These are phyloP conservation scores for Colletotrichum somersetense DNA, from an alignment of 2,329 filamentous ascomycete species.

Conservation along the genomic window DNA sequence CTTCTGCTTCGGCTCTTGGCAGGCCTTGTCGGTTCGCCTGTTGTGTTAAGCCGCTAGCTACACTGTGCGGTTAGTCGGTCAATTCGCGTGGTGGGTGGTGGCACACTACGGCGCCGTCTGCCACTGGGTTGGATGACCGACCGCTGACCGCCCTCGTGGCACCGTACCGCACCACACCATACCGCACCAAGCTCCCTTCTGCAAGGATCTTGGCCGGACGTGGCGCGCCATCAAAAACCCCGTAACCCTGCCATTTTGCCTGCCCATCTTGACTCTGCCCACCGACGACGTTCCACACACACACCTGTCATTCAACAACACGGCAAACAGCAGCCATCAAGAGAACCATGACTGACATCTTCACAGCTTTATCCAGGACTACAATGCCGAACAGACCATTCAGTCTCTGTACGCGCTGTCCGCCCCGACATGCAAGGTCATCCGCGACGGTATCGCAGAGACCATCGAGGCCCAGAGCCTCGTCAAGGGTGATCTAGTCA, in stretches of 20 bases:
- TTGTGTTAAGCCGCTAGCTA: constrained; percentile 11
- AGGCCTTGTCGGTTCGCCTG: not conserved
- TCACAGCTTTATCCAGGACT: constrained; percentile 69
- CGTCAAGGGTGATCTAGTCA: constrained; percentile 75
- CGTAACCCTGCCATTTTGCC: not conserved
- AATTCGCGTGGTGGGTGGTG: too few relatives aligned
- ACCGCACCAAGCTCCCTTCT: not conserved
- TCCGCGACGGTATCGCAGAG: constrained; percentile 65
- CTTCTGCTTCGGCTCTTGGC: not conserved
- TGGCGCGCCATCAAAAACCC: not conserved
- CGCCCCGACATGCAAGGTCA: constrained; percentile 70
- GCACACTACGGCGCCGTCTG: not conserved
- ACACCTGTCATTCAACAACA: not conserved
- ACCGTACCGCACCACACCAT: not conserved
- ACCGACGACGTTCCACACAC: not conserved
- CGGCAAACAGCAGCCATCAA: constrained; percentile 44
- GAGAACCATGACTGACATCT: constrained; percentile 47
- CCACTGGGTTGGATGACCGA: constrained; percentile 37
- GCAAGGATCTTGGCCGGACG: constrained; percentile 4
- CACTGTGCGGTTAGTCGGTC: constrained; percentile 17
- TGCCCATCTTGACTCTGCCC: not conserved
- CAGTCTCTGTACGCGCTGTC: constrained; percentile 70
- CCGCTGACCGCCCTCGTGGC: not conserved
- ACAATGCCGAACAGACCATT: constrained; percentile 72
- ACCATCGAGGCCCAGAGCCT: constrained; percentile 68